Percentiles rank a stretch among this genome's conserved stretches.
These are phyloP conservation scores for Russula ochroleuca DNA, from an alignment of 768 basidiomycete species.

Conservation along the genomic window DNA sequence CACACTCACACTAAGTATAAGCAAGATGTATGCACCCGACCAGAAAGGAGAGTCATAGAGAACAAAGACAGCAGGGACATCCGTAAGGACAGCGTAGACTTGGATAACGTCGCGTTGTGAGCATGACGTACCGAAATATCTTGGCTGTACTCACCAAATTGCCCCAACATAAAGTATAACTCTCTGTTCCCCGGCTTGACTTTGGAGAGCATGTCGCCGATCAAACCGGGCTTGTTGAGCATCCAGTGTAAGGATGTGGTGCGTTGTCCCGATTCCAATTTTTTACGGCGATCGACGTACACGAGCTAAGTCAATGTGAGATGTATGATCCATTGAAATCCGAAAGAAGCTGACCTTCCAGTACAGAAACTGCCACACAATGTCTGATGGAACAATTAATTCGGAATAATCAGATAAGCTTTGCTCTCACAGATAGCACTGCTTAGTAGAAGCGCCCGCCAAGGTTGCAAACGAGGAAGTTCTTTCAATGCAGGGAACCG, in stretches of 20 bases:
- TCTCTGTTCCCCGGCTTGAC: slow-evolving; percentile 61
- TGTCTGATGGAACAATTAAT: slow-evolving; percentile 46
- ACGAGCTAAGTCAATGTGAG: slow-evolving; percentile 53
- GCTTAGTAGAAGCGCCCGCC: slow-evolving; percentile 70
- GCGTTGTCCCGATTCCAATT: slow-evolving; percentile 88
- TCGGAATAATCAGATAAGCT: slow-evolving; percentile 14
- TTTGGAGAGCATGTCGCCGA: slow-evolving; percentile 64
- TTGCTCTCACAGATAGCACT: slow-evolving; percentile 71
- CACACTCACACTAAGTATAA: slow-evolving; percentile 80
- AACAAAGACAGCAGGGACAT: slow-evolving; percentile 77
- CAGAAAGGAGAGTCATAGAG: slow-evolving; percentile 77
- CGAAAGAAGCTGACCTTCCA: slow-evolving; percentile 63
- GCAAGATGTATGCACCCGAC: slow-evolving; percentile 72
- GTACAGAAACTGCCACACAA: slow-evolving; percentile 89
- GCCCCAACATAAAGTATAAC: slow-evolving; percentile 76
- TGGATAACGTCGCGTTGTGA: not conserved
- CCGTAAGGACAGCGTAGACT: slow-evolving; percentile 85
- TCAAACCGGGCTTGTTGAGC: slow-evolving; percentile 79
- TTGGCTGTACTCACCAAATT: slow-evolving; percentile 52
- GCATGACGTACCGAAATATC: slow-evolving; percentile 8
- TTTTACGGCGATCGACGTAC: slow-evolving; percentile 78
- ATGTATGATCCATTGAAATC: not conserved
- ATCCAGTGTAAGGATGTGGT: slow-evolving; percentile 88
- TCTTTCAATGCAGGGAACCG: slow-evolving; percentile 83
- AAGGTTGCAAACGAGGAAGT: slow-evolving; percentile 66